phyloP scores from a whole-genome alignment of 306 rosid species.

The Pueraria montana region DNA sequence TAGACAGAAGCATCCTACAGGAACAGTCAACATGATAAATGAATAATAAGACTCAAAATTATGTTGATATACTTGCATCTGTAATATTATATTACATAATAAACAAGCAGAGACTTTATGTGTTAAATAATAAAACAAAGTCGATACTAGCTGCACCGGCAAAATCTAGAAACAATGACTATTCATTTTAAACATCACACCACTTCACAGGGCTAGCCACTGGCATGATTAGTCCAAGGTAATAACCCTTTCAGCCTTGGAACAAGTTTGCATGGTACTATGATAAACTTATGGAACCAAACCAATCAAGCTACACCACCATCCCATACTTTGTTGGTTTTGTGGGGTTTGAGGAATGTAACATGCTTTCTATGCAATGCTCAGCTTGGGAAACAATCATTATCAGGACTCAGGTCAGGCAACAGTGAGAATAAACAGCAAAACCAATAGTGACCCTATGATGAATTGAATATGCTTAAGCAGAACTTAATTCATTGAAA shows the following conservation, averaged over 20 bases:
- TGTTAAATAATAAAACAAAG: slow-evolving; percentile 5
- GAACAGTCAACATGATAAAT: slow-evolving; percentile 39
- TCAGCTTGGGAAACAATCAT: slow-evolving; percentile 5
- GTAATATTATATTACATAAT: neutral
- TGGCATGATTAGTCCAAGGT: neutral
- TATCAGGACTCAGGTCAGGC: slow-evolving; percentile 1
- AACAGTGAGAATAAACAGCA: neutral
- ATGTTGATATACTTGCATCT: slow-evolving; percentile 38
- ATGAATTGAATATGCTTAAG: slow-evolving; percentile 2
- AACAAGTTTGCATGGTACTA: neutral
- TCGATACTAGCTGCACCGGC: neutral
- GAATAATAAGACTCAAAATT: slow-evolving; percentile 36
- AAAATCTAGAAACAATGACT: slow-evolving; percentile 31
- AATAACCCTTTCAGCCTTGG: neutral
- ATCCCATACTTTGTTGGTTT: neutral
- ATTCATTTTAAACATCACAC: slow-evolving; percentile 18
- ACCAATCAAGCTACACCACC: slow-evolving; percentile 9
- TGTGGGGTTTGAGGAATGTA: slow-evolving; percentile 9
- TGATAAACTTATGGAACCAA: neutral
- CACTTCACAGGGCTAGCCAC: slow-evolving; percentile 17
- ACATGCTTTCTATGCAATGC: neutral
- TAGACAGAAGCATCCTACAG: slow-evolving; percentile 88
- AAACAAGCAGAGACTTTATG: neutral
- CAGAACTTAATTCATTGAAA: slow-evolving; percentile 12
- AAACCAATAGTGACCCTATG: neutral